Conservation (phyloP, 129 eudicot genomes). For the Logfia minima region DNA sequence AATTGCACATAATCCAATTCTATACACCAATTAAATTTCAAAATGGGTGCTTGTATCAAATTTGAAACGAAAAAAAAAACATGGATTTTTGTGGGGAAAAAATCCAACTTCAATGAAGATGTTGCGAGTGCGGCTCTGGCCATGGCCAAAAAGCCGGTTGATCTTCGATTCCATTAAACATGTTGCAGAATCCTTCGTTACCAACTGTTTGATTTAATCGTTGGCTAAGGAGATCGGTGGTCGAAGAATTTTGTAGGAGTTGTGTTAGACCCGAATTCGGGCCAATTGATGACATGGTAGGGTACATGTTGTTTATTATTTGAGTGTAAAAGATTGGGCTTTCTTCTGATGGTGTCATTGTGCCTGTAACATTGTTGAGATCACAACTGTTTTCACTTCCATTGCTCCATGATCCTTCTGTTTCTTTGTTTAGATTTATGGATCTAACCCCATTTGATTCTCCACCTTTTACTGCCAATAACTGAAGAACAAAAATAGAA, state of each 20-base stretch:
- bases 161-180: conserved; percentile 67
- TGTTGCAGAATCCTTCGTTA: conserved; percentile 64
- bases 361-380: conserved; percentile 43
- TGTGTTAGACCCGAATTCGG: conserved; percentile 48
- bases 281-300: conserved; percentile 34
- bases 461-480: conserved; percentile 56
- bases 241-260: conserved; percentile 56
- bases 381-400: conserved; percentile 85
- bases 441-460: conserved; percentile 55
- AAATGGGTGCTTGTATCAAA: conserved; percentile 46
- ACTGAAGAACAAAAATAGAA: conserved; percentile 45
- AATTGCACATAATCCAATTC: conserved; percentile 38
- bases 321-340: conserved; percentile 45
- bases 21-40: conserved; percentile 46
- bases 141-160: conserved; percentile 80
- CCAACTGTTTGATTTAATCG: conserved; percentile 43
- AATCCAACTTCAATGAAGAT: conserved; percentile 39
- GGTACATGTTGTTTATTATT: conserved; percentile 37
- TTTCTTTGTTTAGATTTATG: conserved; percentile 77
- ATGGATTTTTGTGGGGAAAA: conserved; percentile 6
- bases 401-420: conserved; percentile 90
- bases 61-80: conserved; percentile 11
- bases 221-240: conserved; percentile 51
- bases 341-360: conserved; percentile 53
- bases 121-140: conserved; percentile 68